Percentiles rank a stretch among this genome's conserved stretches.
phyloP scores from a whole-genome alignment of 2,329 filamentous ascomycete genomes.

The Talaromyces sp. region DNA sequence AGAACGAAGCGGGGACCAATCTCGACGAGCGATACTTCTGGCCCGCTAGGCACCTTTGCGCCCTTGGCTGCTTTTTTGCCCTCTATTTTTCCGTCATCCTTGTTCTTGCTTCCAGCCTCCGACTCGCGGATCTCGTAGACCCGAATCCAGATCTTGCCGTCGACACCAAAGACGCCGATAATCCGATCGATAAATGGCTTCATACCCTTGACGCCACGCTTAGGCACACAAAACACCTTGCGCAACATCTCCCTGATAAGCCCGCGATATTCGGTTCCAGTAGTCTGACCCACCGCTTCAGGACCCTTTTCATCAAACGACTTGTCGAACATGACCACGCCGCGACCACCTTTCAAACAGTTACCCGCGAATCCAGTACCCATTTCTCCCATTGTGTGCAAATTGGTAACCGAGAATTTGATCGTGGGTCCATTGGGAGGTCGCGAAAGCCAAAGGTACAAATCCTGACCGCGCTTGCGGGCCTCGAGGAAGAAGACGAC shows the following conservation, averaged over 20 bases:
- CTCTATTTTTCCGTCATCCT: constrained; percentile 36
- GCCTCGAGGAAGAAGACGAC: constrained; percentile 95
- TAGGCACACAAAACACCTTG: constrained; percentile 88
- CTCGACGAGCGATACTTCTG: constrained; percentile 79
- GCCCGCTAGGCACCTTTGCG: constrained; percentile 52
- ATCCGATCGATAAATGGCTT: constrained; percentile 97
- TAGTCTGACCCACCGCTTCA: constrained; percentile 63
- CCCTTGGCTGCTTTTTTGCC: constrained; percentile 34
- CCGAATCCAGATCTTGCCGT: constrained; percentile 93
- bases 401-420: constrained; percentile 53
- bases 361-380: constrained; percentile 71
- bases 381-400: constrained; percentile 95
- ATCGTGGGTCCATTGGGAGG: constrained; percentile 77
- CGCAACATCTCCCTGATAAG: constrained; percentile 79
- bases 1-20: constrained; percentile 91
- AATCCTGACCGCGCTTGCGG: constrained; percentile 61
- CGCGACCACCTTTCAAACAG: constrained; percentile 87
- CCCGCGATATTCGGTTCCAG: constrained; percentile 43
- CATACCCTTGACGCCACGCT: constrained; percentile 72
- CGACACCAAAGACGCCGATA: constrained; percentile 84
- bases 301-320: constrained; percentile 73
- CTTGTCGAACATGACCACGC: constrained; percentile 85
- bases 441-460: constrained; percentile 86
- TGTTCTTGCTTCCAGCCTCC: constrained; percentile 55
- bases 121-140: constrained; percentile 91